Evolutionary conservation across 192 early-diverging fungal species (phyloP).

Genomic region (Coemansia javaensis): DNA sequence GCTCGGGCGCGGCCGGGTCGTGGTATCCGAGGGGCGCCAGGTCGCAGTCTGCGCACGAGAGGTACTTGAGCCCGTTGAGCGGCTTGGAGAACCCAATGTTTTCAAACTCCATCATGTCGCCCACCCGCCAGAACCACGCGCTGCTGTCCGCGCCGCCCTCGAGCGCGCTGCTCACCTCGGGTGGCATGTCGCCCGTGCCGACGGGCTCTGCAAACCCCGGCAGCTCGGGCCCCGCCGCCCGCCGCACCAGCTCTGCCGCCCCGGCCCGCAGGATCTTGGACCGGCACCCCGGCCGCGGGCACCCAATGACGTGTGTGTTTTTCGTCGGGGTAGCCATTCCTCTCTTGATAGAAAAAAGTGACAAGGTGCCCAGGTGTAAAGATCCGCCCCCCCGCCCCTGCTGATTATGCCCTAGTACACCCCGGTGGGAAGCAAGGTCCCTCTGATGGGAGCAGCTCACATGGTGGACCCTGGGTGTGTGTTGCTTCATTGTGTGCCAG

Average conservation of each 20-base stretch:
- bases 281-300: constrained; percentile 8
- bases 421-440: too few relatives aligned
- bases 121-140: constrained; percentile 54
- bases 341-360: too few relatives aligned
- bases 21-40: constrained; percentile 66
- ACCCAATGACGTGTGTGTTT: constrained; percentile 10
- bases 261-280: constrained; percentile 8
- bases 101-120: constrained; percentile 68
- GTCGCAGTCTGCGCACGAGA: constrained; percentile 74
- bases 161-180: too few relatives aligned
- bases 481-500: too few relatives aligned
- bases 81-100: constrained; percentile 68
- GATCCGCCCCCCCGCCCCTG: too few relatives aligned
- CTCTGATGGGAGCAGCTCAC: too few relatives aligned
- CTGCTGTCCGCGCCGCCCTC: too few relatives aligned
- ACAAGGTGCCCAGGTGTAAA: too few relatives aligned
- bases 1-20: constrained; percentile 24
- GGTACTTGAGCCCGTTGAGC: constrained; percentile 54
- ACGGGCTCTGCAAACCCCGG: too few relatives aligned
- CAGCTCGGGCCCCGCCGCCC: background rate
- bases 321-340: too few relatives aligned
- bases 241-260: constrained; percentile 10
- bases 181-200: background rate
- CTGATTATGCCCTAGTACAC: too few relatives aligned
- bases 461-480: too few relatives aligned